Percentiles rank a stretch among this genome's conserved stretches.
phyloP scores from a whole-genome alignment of 768 basidiomycete species.

The Pleurotus djamor region DNA sequence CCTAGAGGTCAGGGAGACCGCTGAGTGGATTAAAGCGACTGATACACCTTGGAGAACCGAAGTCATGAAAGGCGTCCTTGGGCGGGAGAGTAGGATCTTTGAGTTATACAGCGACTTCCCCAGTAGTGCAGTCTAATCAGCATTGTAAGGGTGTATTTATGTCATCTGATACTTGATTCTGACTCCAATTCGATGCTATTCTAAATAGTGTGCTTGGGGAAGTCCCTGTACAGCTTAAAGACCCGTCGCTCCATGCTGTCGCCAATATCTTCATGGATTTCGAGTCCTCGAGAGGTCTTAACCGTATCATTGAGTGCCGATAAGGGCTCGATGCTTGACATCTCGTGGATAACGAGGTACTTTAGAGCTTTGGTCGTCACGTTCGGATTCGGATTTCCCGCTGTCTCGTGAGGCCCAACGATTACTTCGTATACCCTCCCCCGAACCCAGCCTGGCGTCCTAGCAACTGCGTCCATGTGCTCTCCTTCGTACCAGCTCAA shows the following conservation, averaged over 20 bases:
- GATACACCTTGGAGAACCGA: slow-evolving; percentile 22
- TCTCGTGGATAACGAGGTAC: slow-evolving; percentile 31
- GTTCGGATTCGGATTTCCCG: slow-evolving; percentile 9
- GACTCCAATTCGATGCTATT: too few relatives aligned
- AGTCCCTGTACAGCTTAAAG: slow-evolving; percentile 21
- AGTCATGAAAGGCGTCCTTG: slow-evolving; percentile 15
- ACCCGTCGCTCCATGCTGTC: slow-evolving; percentile 14
- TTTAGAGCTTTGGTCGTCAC: slow-evolving; percentile 11
- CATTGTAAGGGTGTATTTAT: not conserved
- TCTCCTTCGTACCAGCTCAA: slow-evolving; percentile 36
- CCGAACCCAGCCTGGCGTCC: slow-evolving; percentile 26
- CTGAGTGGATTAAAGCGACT: slow-evolving; percentile 19
- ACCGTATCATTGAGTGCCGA: slow-evolving; percentile 16
- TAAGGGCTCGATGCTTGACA: slow-evolving; percentile 13
- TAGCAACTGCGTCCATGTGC: slow-evolving; percentile 24
- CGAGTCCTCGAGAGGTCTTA: slow-evolving; percentile 19
- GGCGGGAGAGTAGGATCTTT: slow-evolving; percentile 18
- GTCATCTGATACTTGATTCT: too few relatives aligned
- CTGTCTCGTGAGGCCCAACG: slow-evolving; percentile 14
- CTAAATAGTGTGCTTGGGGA: not conserved
- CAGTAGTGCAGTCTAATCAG: not conserved
- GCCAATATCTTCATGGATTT: slow-evolving; percentile 15
- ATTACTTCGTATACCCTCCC: slow-evolving; percentile 25
- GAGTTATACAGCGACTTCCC: slow-evolving; percentile 18
- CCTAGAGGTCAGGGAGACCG: slow-evolving; percentile 15